Conservation (phyloP, 2,329 filamentous ascomycete species). For the Scytalidium sp. region DNA sequence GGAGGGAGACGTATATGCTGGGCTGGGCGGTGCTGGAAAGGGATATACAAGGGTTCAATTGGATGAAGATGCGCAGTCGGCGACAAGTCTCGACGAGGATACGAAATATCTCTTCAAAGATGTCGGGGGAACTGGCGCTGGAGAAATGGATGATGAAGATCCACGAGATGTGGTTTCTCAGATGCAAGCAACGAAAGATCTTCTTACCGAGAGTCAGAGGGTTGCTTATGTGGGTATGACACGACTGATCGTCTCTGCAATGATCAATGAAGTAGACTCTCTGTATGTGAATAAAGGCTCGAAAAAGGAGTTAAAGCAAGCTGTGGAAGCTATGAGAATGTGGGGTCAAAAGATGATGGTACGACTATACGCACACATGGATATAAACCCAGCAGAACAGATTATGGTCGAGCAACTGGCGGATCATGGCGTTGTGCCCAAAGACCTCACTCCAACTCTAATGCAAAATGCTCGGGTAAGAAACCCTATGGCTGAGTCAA, state of each 20-base stretch:
- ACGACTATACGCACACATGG: slow-evolving; percentile 91
- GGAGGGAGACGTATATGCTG: slow-evolving; percentile 66
- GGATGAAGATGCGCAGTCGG: slow-evolving; percentile 91
- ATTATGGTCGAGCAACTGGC: slow-evolving; percentile 98
- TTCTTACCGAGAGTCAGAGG: slow-evolving; percentile 91
- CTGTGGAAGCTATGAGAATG: slow-evolving; percentile 81
- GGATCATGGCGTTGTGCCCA: slow-evolving; percentile 83
- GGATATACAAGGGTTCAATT: slow-evolving; percentile 94
- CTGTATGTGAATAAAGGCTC: slow-evolving; percentile 57
- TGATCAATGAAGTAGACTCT: slow-evolving; percentile 66
- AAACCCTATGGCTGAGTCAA: slow-evolving; percentile 74
- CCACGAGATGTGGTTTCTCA: slow-evolving; percentile 83
- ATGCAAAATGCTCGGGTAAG: slow-evolving; percentile 92
- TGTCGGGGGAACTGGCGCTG: slow-evolving; percentile 54
- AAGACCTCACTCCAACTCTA: slow-evolving; percentile 78
- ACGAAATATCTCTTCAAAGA: slow-evolving; percentile 94
- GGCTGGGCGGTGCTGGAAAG: slow-evolving; percentile 84
- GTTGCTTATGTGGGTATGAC: slow-evolving; percentile 95
- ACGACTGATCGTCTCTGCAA: slow-evolving; percentile 73
- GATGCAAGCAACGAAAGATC: slow-evolving; percentile 91
- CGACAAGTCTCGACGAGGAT: slow-evolving; percentile 95
- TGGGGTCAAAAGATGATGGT: slow-evolving; percentile 99
- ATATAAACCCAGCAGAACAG: slow-evolving; percentile 86
- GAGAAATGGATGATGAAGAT: slow-evolving; percentile 69
- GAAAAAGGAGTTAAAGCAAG: slow-evolving; percentile 69